A percentile compares a stretch with the other conserved stretches of the same genome.
phyloP scores from a whole-genome alignment of 179 eudicot genomes.

The Pouteria campechiana region DNA sequence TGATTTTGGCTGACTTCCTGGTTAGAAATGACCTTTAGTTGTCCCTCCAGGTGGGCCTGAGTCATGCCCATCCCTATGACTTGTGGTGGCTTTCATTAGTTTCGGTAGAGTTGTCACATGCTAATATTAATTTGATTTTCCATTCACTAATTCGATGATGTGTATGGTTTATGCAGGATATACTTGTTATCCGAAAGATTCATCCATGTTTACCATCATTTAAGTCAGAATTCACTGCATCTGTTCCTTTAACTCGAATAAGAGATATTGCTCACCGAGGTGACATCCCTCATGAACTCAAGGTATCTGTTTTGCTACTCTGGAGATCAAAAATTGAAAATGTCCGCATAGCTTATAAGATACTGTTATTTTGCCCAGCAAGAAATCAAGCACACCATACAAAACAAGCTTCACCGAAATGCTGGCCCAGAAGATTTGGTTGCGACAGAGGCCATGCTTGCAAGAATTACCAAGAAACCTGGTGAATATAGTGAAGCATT shows the following conservation, averaged over 20 bases:
- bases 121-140: no score
- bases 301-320: no score
- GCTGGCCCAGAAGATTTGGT: conserved; percentile 99
- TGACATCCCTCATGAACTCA: conserved; percentile 94
- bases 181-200: conserved; percentile 84
- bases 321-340: no score
- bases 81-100: neutral
- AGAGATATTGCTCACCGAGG: conserved; percentile 93
- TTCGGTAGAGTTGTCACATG: neutral
- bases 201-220: conserved; percentile 96
- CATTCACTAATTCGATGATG: no score
- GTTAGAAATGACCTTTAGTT: no score
- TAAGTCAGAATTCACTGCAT: conserved; percentile 94
- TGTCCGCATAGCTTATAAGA: neutral
- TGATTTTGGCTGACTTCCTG: no score
- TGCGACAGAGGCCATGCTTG: conserved; percentile 95
- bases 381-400: conserved; percentile 99
- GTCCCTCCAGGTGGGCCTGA: no score
- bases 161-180: conserved; percentile 86
- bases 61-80: no score
- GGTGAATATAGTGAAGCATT: conserved; percentile 82
- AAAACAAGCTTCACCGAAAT: conserved; percentile 95
- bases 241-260: conserved; percentile 94
- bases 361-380: conserved; percentile 38
- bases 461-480: conserved; percentile 68